Base-by-base conservation (phyloP, 169 alveolate genomes). In the Eimeria maxima region DNA sequence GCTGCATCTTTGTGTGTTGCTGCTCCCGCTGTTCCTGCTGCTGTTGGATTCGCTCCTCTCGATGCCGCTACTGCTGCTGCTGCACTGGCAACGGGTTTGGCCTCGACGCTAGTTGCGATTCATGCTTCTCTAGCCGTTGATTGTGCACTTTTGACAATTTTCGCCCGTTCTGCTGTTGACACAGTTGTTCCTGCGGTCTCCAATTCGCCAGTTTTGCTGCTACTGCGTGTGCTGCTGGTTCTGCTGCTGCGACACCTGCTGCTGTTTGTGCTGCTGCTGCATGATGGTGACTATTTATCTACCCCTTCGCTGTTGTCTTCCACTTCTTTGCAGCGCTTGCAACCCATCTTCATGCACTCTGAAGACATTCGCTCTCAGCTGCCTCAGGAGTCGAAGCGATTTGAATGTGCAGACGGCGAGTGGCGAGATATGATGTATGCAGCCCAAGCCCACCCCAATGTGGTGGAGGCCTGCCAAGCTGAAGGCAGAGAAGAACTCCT, bases 331-430 rank as follows among this genome's bases (percentile, higher is more conserved):
- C 93, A 93, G 97, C 98, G 99, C 44, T 96, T 99, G 81, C 99
- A 98, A 86, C 99, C 99, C 50, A 99, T 99, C 87, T 99, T 99
- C 98, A 97, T 99, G 95, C 99, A 98, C 95, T 98, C 99, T 55
- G 99, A 99, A 67, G 99, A 99, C 97, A 99, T 99, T 91, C 99
- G 99, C 83, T 98, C 99, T 80, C 98, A 99, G 97, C 98, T 99
- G 94, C 99, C 99, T 44, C 99, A 99, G 60, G 99, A 99, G 80
- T 98, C 99, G 71, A 98, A 99, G 97, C 97, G 98, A 93, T 99
- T 99, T 97, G 99, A 98, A 95, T 97, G 97, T 88, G 97, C 99
- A 57, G 99, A 99, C 94, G 96, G 97, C 22, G 99, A 99, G 71
- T 99, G 99, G 98, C 97, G 98, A 97, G 99, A 99, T 93, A 96